Evolutionary conservation across 345 rosid genomes (phyloP).

Genomic region (Rhizophora apiculata): DNA sequence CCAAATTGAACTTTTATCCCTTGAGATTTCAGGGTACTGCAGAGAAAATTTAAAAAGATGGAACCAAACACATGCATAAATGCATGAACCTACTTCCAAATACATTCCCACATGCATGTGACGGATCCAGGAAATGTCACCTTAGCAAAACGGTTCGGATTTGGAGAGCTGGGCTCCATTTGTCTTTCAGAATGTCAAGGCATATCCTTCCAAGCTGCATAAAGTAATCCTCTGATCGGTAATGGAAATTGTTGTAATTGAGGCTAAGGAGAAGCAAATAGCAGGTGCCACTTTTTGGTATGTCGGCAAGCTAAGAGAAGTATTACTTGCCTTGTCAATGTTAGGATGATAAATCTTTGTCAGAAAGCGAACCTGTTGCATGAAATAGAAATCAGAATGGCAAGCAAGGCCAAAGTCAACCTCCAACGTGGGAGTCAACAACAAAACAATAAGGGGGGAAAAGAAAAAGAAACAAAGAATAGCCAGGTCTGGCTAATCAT

Average conservation of each 20-base stretch:
- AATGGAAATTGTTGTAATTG: neutral
- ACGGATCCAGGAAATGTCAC: slow-evolving; percentile 23
- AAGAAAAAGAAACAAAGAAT: too few species aligned
- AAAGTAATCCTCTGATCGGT: slow-evolving; percentile 6
- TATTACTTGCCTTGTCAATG: slow-evolving; percentile 74
- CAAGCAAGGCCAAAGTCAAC: neutral
- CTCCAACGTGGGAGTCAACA: neutral
- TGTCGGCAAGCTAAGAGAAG: too few species aligned
- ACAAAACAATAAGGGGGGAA: neutral
- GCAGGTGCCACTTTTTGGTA: too few species aligned
- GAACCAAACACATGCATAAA: too few species aligned
- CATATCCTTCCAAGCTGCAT: slow-evolving; percentile 94
- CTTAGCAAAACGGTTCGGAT: slow-evolving; percentile 96
- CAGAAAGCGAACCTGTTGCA: slow-evolving; percentile 85
- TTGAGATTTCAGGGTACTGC: too few species aligned
- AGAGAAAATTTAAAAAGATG: too few species aligned
- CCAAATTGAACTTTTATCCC: too few species aligned
- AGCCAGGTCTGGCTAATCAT: too few species aligned
- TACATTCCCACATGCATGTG: too few species aligned
- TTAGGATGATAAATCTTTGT: slow-evolving; percentile 98
- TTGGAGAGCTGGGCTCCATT: slow-evolving; percentile 99
- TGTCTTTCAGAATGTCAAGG: slow-evolving; percentile 97
- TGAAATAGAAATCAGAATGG: neutral
- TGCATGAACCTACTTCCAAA: too few species aligned
- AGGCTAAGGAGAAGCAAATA: neutral